Evolutionary conservation across 176 grass and related monocot genomes (phyloP), one percentile per base, ranked within the genome.

Genomic region (Rhipidocladum racemiflorum): DNA sequence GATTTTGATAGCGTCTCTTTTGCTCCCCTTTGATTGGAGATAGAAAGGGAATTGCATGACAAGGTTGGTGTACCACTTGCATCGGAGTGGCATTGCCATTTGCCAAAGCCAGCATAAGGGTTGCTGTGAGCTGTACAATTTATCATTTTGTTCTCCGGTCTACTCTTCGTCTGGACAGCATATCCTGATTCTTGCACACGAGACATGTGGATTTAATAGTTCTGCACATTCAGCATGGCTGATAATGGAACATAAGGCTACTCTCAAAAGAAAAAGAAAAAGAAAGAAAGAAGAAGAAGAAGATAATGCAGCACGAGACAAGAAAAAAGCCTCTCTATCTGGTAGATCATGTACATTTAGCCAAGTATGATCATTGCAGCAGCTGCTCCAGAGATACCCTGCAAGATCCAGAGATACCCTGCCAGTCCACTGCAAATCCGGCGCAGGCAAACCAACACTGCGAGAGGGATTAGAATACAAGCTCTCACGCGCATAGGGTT

Each of bases 341-440:
- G 20, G 20, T n/a, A 55, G 20, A 9, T 55, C 51, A n/a, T 9
- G 17, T n/a, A n/a, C n/a, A n/a, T n/a, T n/a, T n/a, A n/a, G n/a
- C n/a, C n/a, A n/a, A n/a, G n/a, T n/a, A n/a, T n/a, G n/a, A n/a
- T n/a, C n/a, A n/a, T n/a, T n/a, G n/a, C n/a, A 55, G 20, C 51
- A 3, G 51, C 50, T 9, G 20, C 50, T 25, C 11, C 65, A 38
- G 75, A 84, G 81, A 66, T 36, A 48, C 81, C 79, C 43, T 62
- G 66, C 43, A 57, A 13, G n/a, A n/a, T n/a, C n/a, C n/a, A n/a
- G n/a, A n/a, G 56, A 64, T 71, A 20, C 30, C 20, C 28, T 70
- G 51, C n/a, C 24, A 6, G 5, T 25, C 30, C 44, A 8, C 59
- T 59, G 69, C 77, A 46, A 48, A 73, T 56, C 56, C 77, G 39